Base-by-base conservation (phyloP, 352 stramenopile species). In the Phytophthora citricola region DNA sequence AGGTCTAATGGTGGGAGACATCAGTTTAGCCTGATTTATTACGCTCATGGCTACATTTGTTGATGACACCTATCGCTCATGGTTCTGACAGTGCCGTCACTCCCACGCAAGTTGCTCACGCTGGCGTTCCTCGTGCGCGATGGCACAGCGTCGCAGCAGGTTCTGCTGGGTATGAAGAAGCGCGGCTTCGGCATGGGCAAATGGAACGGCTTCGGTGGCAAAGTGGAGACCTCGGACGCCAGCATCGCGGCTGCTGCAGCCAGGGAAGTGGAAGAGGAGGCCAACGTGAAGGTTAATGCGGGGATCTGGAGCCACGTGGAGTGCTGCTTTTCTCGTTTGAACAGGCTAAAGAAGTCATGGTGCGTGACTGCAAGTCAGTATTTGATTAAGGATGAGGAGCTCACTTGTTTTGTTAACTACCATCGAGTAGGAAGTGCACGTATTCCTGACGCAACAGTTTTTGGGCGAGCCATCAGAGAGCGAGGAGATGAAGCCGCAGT, bases 181-280 rank as follows among this genome's bases (percentile, higher is more conserved):
- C 83, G 90, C 36, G 92, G 92, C 34, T 96, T 97, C 52, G 91
- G 92, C 14, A 32, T 73, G 44, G 90, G 90, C 53, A 97, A 97
- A 62, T 97, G 88, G 88, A 97, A 97, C 60, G 90, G 92, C 29
- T 97, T 97, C 62, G 92, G 92, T 5, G 91, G 92, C 5, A 98
- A 98, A 69, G 82, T 98, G 17, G 89, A 97, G 54, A 6, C 62
- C 5, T 71, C 70, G 17, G 92, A 98, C 60, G 71, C 69, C 11
- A 88, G 74, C 34, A 69, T 92, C 49, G 76, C 66, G 43, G 79
- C 79, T 5, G 84, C 81, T 1, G 73, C 84, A 2, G 84, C 73
- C 40, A 79, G 84, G 22, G 84, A 92, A 63, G 68, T 92, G 39
- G 32, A 71, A n/a, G 84, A 92, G 61, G 91, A 97, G 40, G 78